Evolutionary conservation across 2,329 filamentous ascomycete species (phyloP), one percentile per base, ranked within the genome.

Genomic region (Leptographium galeiforme): DNA sequence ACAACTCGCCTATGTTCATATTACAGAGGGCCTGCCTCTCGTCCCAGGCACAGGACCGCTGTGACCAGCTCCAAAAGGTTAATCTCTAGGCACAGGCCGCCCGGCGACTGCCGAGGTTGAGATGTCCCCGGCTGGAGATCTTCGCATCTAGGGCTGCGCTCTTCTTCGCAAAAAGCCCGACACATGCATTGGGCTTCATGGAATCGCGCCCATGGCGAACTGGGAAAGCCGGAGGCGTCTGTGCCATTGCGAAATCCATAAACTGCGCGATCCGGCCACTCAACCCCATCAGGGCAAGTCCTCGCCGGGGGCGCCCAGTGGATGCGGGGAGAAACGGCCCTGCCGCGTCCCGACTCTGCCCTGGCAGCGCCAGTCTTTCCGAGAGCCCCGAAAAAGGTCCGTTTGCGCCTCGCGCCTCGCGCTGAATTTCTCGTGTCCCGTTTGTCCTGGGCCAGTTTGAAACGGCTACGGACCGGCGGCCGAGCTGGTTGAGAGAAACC

Each of bases 61-160:
- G 25, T 25, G 25, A 25, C 44, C 25, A 32, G 44, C 30, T 46
- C 10, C 30, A 48, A 36, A 34, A 48, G 45, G 45, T 18, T 47
- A 34, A 19, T 32, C 19, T 40, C 32, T 36, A 36, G 48, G 19
- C 25, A 46, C 41, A 33, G 46, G 30, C 39, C 34, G 47, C 38
- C 54, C 48, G 51, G 48, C 51, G 41, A 41, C 45, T 56, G 51
- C 54, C 54, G 48, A 56, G 51, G 54, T 56, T 51, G 36, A 10
- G 2, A 12, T 32, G 4, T 43, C 39, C 19, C 18, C 4, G 18
- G 19, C 11, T 6, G 25, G 43, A 45, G 3, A 14, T 16, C 14
- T 7, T 45, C 10, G 8, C 18, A 14, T 18, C 11, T 25, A n/a
- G 18, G 18, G 8, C 13, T 43, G 8, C n/a, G 40, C 40, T 43